Evolutionary conservation across 2,329 filamentous ascomycete species (phyloP), one percentile per base, ranked within the genome.

Genomic region (Cercospora berteroae): DNA sequence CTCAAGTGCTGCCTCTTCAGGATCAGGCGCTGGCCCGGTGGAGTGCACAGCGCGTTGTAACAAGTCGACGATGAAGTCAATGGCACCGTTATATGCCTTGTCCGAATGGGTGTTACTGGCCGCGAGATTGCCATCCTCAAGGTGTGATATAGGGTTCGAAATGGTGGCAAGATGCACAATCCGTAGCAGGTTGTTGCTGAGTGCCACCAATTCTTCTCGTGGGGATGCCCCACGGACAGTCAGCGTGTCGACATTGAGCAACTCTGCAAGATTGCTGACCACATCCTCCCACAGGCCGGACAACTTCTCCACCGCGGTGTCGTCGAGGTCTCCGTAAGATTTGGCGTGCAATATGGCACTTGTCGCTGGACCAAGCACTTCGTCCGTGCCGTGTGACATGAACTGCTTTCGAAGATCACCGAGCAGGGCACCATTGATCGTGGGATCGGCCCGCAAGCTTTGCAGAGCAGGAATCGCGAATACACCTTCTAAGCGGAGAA

Each of bases 341-440:
- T 92, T 89, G 8, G 94, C 93, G 76, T 96, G 93, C 33, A 97
- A 81, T 42, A 99, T 87, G 5, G 94, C 92, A 23, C 88, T 85
- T 29, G 91, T 90, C 13, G 93, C 94, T 78, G 97, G 94, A 10
- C 88, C 88, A 56, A 99, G 84, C 18, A 98, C 94, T 64, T 87
- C 87, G 73, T 92, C 90, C 74, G 96, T 92, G 52, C 92, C 91
- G 76, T 99, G 95, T n/a, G 93, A 89, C 74, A 91, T 89, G 80
- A 99, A 98, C 74, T 99, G 95, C 66, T 92, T 93, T 78, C 92
- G 93, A 73, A 98, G 93, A 74, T 97, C 94, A 72, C 97, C 93
- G 1, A 99, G 83, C 31, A 98, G 82, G 23, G 90, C 88, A 6
- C 89, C 87, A 76, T 96, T 96, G 1, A 89, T 90, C 1, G 90